Conservation (phyloP, 2,329 filamentous ascomycete genomes). For the Didymella keratinophila region DNA sequence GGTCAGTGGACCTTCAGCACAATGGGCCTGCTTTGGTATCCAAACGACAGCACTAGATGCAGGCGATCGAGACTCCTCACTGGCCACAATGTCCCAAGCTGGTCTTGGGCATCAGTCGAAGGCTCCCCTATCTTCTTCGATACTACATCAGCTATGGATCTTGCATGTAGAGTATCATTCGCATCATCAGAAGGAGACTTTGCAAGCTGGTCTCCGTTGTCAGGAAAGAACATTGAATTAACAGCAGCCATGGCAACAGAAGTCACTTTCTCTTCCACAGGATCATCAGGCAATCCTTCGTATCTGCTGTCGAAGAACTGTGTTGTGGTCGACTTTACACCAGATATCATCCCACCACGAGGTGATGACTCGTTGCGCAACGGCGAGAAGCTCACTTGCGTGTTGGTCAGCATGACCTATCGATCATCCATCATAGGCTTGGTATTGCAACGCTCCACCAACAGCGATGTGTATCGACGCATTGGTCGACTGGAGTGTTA, state of each 20-base stretch:
- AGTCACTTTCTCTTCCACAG: constrained; percentile 31
- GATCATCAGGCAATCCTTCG: constrained; percentile 21
- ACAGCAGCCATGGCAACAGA: constrained; percentile 48
- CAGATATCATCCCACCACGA: constrained; percentile 39
- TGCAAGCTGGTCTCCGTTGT: constrained; percentile 42
- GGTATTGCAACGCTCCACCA: constrained; percentile 36
- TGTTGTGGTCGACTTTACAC: constrained; percentile 44
- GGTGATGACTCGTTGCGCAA: constrained; percentile 38
- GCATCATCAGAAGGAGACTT: constrained; percentile 31
- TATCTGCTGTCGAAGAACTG: constrained; percentile 40
- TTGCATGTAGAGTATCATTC: constrained; percentile 44
- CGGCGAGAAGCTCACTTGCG: constrained; percentile 44
- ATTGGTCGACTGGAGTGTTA: constrained; percentile 49
- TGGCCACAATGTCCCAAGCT: constrained; percentile 41
- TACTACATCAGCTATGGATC: constrained; percentile 48
- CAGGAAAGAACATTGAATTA: constrained; percentile 40
- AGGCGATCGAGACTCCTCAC: constrained; percentile 32
- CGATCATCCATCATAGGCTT: constrained; percentile 47
- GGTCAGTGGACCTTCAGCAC: constrained; percentile 50
- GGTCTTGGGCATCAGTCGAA: constrained; percentile 49
- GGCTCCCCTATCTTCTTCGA: constrained; percentile 49
- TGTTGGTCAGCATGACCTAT: constrained; percentile 49
- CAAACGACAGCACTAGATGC: constrained; percentile 39
- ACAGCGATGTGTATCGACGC: constrained; percentile 39
- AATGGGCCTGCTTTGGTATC: constrained; percentile 48